phyloP scores from a whole-genome alignment of 495 filamentous ascomycete genomes.

The Trichoderma virens region DNA sequence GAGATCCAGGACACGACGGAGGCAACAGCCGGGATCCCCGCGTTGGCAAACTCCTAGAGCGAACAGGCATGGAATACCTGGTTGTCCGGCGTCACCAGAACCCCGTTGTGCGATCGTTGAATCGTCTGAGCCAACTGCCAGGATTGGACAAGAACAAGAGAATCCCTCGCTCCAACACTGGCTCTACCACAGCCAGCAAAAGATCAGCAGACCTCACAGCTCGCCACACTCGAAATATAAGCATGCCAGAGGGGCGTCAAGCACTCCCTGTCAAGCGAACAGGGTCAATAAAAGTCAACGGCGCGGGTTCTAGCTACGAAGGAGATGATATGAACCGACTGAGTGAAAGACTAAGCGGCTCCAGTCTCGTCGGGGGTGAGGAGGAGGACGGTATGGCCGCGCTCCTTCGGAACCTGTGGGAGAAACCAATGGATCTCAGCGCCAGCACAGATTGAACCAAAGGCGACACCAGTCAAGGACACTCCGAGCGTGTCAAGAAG shows the following conservation, averaged over 20 bases:
- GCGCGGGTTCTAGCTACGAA: constrained; percentile 32
- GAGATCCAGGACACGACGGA: constrained; percentile 34
- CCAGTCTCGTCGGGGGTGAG: constrained; percentile 32
- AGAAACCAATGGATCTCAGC: constrained; percentile 44
- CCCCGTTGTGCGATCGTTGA: constrained; percentile 51
- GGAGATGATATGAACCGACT: constrained; percentile 25
- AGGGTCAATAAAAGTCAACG: constrained; percentile 18
- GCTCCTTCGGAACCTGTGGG: constrained; percentile 45
- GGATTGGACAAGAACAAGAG: constrained; percentile 37
- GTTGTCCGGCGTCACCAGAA: constrained; percentile 62
- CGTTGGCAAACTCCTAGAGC: constrained; percentile 49
- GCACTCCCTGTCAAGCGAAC: constrained; percentile 16
- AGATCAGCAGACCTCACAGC: constrained; percentile 14
- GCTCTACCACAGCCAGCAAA: constrained; percentile 15
- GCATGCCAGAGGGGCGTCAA: constrained; percentile 21
- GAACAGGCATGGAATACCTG: constrained; percentile 56
- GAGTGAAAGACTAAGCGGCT: constrained; percentile 32
- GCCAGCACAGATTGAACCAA: constrained; percentile 34
- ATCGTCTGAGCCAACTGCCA: constrained; percentile 43
- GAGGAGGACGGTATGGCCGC: constrained; percentile 38
- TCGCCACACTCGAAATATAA: constrained; percentile 11
- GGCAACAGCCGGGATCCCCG: constrained; percentile 38
- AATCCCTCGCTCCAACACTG: constrained; percentile 28
- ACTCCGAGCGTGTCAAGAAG: neutral
- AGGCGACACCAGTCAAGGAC: too few species aligned